Evolutionary conservation across 2,329 filamentous ascomycete species (phyloP).

Genomic region (Alternaria solani): DNA sequence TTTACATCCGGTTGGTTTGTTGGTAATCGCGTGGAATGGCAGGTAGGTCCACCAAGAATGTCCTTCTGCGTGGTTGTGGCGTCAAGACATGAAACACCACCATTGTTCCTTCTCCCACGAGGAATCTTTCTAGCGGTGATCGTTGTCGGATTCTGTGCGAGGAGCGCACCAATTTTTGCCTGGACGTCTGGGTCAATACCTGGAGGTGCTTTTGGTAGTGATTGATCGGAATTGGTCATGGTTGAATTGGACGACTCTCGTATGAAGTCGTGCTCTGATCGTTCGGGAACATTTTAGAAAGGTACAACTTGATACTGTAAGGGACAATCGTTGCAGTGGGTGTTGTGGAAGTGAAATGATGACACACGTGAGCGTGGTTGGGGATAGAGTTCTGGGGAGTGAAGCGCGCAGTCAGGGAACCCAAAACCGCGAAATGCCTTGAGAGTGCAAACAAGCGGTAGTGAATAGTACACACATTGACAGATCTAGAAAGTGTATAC

Average conservation of each 20-base stretch:
- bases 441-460: neutral
- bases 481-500: no score
- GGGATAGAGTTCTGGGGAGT: neutral
- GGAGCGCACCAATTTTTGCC: neutral
- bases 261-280: neutral
- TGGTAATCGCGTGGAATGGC: neutral
- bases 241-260: neutral
- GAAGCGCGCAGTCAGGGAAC: neutral
- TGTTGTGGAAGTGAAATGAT: neutral
- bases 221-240: neutral
- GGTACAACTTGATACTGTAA: neutral
- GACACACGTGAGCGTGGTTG: neutral
- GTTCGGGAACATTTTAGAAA: fast-evolving
- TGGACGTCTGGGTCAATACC: neutral
- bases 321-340: neutral
- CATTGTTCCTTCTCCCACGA: fast-evolving
- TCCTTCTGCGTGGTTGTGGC: no score
- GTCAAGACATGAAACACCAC: neutral
- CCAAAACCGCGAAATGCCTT: fast-evolving
- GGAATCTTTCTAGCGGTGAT: fast-evolving
- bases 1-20: neutral
- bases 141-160: neutral
- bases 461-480: neutral
- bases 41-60: neutral
- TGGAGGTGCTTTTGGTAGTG: neutral